These are phyloP conservation scores for Podila horticola DNA, from an alignment of 192 early-diverging fungal genomes.

Conservation along the genomic window DNA sequence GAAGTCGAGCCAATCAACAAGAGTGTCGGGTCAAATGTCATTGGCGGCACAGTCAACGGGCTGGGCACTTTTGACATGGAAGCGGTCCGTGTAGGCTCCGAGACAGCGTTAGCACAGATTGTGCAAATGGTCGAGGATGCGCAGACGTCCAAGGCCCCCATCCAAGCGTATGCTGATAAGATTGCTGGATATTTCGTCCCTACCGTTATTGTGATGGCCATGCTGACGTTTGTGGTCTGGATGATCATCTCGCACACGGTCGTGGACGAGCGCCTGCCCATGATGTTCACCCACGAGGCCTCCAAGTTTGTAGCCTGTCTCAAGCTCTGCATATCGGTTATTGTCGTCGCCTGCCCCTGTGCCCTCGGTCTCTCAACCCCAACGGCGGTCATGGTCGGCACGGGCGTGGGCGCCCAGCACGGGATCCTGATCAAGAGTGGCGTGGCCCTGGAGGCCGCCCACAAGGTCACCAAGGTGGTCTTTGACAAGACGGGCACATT, in stretches of 20 bases:
- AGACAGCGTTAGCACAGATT: slow-evolving; percentile 66
- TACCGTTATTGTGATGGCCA: slow-evolving; percentile 58
- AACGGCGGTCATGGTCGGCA: slow-evolving; percentile 75
- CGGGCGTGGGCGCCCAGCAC: slow-evolving; percentile 66
- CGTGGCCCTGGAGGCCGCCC: slow-evolving; percentile 74
- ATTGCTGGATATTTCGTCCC: slow-evolving; percentile 68
- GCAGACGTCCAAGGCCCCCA: slow-evolving; percentile 64
- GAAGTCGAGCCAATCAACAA: slow-evolving; percentile 75
- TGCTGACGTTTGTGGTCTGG: slow-evolving; percentile 65
- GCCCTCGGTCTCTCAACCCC: slow-evolving; percentile 73
- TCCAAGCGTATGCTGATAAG: slow-evolving; percentile 67
- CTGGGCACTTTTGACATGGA: slow-evolving; percentile 63
- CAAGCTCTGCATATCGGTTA: slow-evolving; percentile 62
- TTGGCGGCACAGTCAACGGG: slow-evolving; percentile 71
- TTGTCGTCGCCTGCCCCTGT: slow-evolving; percentile 77
- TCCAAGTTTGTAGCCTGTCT: slow-evolving; percentile 57
- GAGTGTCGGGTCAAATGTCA: slow-evolving; percentile 16
- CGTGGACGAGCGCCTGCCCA: slow-evolving; percentile 15
- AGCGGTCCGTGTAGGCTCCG: slow-evolving; percentile 62
- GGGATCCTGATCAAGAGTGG: slow-evolving; percentile 76
- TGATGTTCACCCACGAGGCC: slow-evolving; percentile 21
- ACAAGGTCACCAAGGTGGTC: slow-evolving; percentile 61
- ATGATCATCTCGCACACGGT: slow-evolving; percentile 16
- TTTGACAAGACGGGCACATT: slow-evolving; percentile 89
- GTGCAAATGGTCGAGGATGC: slow-evolving; percentile 67